These are phyloP conservation scores for Hypoxylon sp. DNA, from an alignment of 2,329 filamentous ascomycete species.

Conservation along the genomic window DNA sequence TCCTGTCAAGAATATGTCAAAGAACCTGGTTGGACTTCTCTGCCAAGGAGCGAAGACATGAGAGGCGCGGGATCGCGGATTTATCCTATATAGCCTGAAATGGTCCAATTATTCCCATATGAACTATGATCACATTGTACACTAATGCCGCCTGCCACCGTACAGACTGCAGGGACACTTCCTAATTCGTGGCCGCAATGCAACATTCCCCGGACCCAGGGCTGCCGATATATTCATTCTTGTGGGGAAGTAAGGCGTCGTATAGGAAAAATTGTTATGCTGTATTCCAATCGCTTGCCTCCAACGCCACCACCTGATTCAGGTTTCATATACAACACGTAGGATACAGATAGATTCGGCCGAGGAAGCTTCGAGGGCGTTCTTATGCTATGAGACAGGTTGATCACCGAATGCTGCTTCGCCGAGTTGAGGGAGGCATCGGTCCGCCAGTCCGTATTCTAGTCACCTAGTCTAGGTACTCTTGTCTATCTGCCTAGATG, in stretches of 20 bases:
- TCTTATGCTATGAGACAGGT: constrained; percentile 9
- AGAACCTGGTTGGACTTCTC: neutral
- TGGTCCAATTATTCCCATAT: constrained; percentile 28
- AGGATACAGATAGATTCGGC: constrained; percentile 23
- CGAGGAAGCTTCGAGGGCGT: constrained; percentile 27
- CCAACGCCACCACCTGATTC: constrained; percentile 28
- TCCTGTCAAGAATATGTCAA: neutral
- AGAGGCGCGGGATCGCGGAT: constrained; percentile 23
- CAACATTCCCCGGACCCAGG: constrained; percentile 43
- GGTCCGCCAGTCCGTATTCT: constrained; percentile 35
- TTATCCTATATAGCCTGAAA: constrained; percentile 51
- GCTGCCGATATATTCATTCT: constrained; percentile 28
- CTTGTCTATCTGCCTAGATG: neutral
- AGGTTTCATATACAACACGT: constrained; percentile 25
- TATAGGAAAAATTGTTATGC: constrained; percentile 9
- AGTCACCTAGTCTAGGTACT: neutral
- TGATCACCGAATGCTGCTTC: constrained; percentile 13
- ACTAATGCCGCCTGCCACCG: constrained; percentile 22
- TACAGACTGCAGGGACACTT: constrained; percentile 22
- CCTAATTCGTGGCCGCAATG: constrained; percentile 26
- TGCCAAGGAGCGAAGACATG: neutral
- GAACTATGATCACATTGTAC: constrained; percentile 31
- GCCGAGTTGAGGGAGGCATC: constrained; percentile 18
- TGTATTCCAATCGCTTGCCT: constrained; percentile 33
- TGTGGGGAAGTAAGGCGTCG: constrained; percentile 23